Conservation (phyloP, 2,329 filamentous ascomycete species). For the Curvularia eragrostidis region DNA sequence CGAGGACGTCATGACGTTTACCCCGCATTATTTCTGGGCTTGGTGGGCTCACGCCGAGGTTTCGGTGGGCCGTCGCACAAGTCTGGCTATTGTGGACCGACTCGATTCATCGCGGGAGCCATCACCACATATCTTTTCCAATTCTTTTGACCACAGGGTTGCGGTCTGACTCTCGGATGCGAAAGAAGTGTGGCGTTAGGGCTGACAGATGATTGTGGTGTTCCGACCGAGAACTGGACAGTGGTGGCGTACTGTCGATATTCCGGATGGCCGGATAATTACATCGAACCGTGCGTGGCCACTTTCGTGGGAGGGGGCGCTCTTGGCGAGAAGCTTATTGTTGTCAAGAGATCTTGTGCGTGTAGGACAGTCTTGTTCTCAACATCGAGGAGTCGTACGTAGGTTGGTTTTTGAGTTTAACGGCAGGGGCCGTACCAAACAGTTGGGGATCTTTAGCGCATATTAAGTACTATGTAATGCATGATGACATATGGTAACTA, state of each 20-base stretch:
- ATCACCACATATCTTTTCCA: not conserved
- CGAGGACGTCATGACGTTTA: conserved; percentile 6
- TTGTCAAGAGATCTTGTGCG: conserved; percentile 12
- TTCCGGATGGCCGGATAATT: conserved; percentile 4
- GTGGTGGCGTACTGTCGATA: conserved; percentile 5
- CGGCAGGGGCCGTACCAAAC: not conserved
- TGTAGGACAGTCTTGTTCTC: not conserved
- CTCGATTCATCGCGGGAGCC: not conserved
- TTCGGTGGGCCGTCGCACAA: not conserved
- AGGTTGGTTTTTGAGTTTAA: not conserved
- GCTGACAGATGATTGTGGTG: not conserved
- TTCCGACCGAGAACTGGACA: conserved; percentile 1
- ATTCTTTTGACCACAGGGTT: not conserved
- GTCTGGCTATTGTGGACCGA: conserved; percentile 2
- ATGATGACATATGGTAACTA: not conserved
- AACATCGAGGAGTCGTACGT: not conserved
- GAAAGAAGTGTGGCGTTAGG: not conserved
- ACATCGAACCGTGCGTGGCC: not conserved
- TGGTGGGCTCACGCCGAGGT: conserved; percentile 7
- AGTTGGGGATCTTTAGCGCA: not conserved
- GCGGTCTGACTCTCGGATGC: not conserved
- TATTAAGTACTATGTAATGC: not conserved
- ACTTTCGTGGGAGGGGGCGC: not conserved
- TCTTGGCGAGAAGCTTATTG: conserved; percentile 15
- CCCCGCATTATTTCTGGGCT: conserved; percentile 10